Base-by-base conservation (phyloP, 805 yeast genomes). In the Ogataea ramenticola region DNA sequence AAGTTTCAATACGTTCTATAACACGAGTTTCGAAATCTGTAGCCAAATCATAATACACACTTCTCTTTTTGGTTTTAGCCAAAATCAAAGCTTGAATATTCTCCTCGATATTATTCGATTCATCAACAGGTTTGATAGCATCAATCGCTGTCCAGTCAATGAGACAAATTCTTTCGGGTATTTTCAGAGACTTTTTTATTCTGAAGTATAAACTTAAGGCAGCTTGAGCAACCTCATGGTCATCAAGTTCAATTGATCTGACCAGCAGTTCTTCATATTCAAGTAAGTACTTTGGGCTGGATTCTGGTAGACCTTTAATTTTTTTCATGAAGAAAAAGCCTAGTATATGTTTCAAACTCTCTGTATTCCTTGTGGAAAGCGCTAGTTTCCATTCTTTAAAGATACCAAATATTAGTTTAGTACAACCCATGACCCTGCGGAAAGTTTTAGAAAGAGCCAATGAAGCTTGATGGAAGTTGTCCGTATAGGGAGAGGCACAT, bases 381-480 rank as follows among this genome's bases (percentile, higher is more conserved):
- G 85, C 81, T 22, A 51, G 32, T 17, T 60, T 63, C 66, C 66
- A 62, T 15, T 62, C 62, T 7, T 72, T 60, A 16, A 85, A 63
- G 2, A 71, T 65, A 9, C 66, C 65, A 21, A 88, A 62, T 2
- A 86, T 64, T 16, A 63, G 55, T 11, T 69, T 69, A 2, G 82
- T 60, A 32, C 87, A 73, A 17, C 74, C 69, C 49, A 80, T 71
- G 4, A 91, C 65, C 45, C 84, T 77, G 52, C 79, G 82, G 72
- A 86, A 75, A 1, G 86, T 78, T 26, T 82, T 80, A 2, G 78
- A 72, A 44, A 93, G 62, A 2, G 84, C 75, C 0, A 74, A 61
- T 43, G 84, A 87, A 0, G 96, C 95, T 19, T 82, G 75, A 10
- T 71, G 67, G 1, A 88, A 74, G n/a, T 86, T 76, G 3, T 79